Evolutionary conservation across 768 basidiomycete genomes (phyloP).

Genomic region (Psilocybe cyanescens): DNA sequence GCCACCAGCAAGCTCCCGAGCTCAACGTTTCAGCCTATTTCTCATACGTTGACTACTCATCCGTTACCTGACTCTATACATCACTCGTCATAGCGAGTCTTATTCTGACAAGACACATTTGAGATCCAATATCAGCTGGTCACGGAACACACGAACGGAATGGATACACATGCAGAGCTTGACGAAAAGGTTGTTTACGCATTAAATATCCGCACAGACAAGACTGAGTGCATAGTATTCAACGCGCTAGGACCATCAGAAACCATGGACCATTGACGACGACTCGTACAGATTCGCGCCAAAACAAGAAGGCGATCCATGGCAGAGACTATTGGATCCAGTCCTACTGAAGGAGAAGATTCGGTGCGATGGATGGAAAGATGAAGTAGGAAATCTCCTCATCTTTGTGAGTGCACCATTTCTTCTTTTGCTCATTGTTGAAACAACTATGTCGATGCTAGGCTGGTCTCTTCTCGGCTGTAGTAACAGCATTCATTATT

Average conservation of each 20-base stretch:
- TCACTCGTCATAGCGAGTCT: no score
- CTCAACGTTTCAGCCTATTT: no score
- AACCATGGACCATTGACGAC: background rate
- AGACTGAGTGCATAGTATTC: no score
- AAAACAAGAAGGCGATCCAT: background rate
- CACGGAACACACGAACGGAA: no score
- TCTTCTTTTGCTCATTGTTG: background rate
- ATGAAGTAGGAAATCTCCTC: background rate
- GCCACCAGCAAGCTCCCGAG: no score
- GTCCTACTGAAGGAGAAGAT: background rate
- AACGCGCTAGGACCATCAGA: background rate
- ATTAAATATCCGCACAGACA: no score
- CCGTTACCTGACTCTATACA: no score
- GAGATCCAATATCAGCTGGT: no score
- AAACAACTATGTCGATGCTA: background rate
- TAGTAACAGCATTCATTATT: background rate
- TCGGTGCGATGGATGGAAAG: background rate
- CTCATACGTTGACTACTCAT: no score
- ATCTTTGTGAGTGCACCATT: background rate
- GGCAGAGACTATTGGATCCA: background rate
- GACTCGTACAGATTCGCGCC: background rate
- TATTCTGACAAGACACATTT: no score
- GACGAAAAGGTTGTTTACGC: no score
- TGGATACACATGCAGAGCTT: no score
- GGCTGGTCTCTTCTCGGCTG: background rate